A percentile compares a stretch with the other conserved stretches of the same genome.
Conservation (phyloP, 1,139 yeast species). For the Saccharomyces hybrid region DNA sequence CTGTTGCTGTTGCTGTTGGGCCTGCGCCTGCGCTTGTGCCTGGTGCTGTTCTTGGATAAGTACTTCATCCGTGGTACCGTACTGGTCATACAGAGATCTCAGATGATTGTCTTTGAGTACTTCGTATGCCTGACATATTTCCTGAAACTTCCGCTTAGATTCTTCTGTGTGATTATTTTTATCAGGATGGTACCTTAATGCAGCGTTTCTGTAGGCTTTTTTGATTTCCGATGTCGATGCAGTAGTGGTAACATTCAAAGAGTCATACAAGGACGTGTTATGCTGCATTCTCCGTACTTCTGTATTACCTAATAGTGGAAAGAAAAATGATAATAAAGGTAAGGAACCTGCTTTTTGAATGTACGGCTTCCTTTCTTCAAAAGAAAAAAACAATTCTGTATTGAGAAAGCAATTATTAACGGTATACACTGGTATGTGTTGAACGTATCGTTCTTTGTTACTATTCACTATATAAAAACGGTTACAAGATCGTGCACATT, state of each 20-base stretch:
- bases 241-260: conserved; percentile 31
- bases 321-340: no score
- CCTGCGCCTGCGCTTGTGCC: background rate
- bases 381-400: no score
- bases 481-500: background rate
- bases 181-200: conserved; percentile 67
- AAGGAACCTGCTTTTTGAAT: background rate
- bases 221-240: conserved; percentile 43
- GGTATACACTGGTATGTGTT: background rate
- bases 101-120: conserved; percentile 46
- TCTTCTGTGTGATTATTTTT: conserved; percentile 43
- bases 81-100: conserved; percentile 48
- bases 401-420: background rate
- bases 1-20: no score
- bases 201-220: conserved; percentile 51
- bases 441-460: background rate
- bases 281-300: conserved; percentile 11
- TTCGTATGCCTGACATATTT: conserved; percentile 54
- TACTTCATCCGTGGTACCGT: conserved; percentile 46
- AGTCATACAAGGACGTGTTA: conserved; percentile 19
- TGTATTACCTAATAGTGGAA: background rate
- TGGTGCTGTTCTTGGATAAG: conserved; percentile 20
- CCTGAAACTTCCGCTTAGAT: conserved; percentile 55
- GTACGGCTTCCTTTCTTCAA: background rate
- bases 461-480: background rate